phyloP scores from a whole-genome alignment of 2,329 filamentous ascomycete genomes.

The Aspergillus vadensis region DNA sequence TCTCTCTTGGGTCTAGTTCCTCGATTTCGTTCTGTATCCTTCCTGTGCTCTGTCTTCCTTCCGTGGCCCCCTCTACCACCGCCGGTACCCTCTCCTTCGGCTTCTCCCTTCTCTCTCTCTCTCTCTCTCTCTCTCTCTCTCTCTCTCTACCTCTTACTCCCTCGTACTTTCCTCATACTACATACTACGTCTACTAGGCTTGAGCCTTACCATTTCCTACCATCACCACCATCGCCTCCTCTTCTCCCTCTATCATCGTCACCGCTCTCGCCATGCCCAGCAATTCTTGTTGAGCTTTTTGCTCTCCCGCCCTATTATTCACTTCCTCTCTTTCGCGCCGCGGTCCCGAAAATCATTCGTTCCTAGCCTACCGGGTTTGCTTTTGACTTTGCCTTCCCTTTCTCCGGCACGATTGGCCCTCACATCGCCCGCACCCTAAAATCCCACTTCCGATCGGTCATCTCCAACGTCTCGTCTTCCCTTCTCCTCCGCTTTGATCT shows the following conservation, averaged over 20 bases:
- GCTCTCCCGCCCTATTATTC: slow-evolving; percentile 2
- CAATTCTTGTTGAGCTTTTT: slow-evolving; percentile 7
- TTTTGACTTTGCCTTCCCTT: background rate
- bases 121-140: slow-evolving; percentile 6
- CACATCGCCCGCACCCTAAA: background rate
- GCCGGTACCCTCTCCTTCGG: background rate
- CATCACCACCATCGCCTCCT: background rate
- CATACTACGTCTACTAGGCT: background rate
- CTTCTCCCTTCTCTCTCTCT: slow-evolving; percentile 4
- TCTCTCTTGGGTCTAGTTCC: background rate
- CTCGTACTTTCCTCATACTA: background rate
- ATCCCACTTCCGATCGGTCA: background rate
- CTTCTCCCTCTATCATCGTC: background rate
- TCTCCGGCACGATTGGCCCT: background rate
- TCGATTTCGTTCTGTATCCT: slow-evolving; percentile 1
- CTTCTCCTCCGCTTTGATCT: background rate
- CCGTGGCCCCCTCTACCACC: background rate
- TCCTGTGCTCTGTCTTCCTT: background rate
- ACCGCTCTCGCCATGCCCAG: slow-evolving; percentile 11
- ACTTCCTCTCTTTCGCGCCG: background rate
- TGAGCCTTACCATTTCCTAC: background rate
- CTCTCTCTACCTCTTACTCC: slow-evolving; percentile 1
- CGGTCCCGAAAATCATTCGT: background rate
- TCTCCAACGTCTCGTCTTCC: background rate
- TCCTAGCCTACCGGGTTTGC: background rate